Evolutionary conservation across 306 rosid species (phyloP).

Genomic region (Rosa lucieae): DNA sequence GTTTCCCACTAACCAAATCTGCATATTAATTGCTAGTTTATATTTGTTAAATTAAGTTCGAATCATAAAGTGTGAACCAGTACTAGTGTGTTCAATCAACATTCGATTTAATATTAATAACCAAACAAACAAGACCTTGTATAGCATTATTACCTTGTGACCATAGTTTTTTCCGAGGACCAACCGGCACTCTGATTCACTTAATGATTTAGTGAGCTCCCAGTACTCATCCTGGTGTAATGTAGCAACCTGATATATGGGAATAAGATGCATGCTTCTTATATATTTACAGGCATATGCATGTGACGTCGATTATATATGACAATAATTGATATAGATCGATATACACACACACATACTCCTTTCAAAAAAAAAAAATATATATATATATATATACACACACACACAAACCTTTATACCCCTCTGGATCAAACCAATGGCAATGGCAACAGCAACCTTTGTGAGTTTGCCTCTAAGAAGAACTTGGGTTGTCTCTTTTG

Average conservation of each 20-base stretch:
- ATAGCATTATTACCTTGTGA: slow-evolving; percentile 37
- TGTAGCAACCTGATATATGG: slow-evolving; percentile 35
- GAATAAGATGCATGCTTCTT: no score
- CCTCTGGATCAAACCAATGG: slow-evolving; percentile 38
- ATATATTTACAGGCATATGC: not conserved
- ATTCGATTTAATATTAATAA: no score
- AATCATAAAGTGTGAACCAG: no score
- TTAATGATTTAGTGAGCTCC: slow-evolving; percentile 33
- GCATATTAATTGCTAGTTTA: not conserved
- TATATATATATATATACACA: no score
- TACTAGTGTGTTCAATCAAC: no score
- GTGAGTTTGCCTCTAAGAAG: slow-evolving; percentile 47
- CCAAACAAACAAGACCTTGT: no score
- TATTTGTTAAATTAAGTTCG: no score
- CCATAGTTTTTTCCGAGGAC: slow-evolving; percentile 30
- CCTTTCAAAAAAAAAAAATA: no score
- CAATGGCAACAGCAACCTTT: slow-evolving; percentile 55
- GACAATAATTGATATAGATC: not conserved
- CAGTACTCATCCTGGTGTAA: slow-evolving; percentile 31
- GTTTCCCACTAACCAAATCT: slow-evolving; percentile 74
- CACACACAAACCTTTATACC: slow-evolving; percentile 36
- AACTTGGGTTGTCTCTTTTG: slow-evolving; percentile 33
- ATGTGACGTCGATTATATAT: no score
- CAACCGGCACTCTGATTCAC: slow-evolving; percentile 21
- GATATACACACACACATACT: slow-evolving; percentile 2